Evolutionary conservation across 2,329 filamentous ascomycete genomes (phyloP).

Genomic region (Aureobasidium melanogenum): DNA sequence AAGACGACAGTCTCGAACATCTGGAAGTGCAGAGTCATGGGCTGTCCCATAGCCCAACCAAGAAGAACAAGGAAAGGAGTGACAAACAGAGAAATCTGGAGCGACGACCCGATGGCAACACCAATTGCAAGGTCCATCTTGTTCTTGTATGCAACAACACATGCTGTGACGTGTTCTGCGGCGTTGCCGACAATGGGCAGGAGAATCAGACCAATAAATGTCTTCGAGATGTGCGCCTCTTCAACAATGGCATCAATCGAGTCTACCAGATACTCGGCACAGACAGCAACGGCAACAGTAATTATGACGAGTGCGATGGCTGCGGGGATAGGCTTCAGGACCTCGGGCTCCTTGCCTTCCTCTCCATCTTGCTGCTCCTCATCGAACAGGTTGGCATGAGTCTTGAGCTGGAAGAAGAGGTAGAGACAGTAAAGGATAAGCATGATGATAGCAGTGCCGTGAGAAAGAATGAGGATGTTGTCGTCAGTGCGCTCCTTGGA

Average conservation of each 20-base stretch:
- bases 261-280: conserved; percentile 46
- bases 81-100: conserved; percentile 54
- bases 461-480: conserved; percentile 42
- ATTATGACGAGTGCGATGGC: conserved; percentile 38
- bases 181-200: conserved; percentile 56
- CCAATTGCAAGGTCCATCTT: conserved; percentile 62
- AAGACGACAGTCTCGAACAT: conserved; percentile 82
- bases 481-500: conserved; percentile 32
- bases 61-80: conserved; percentile 49
- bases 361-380: conserved; percentile 25
- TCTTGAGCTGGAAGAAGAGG: conserved; percentile 47
- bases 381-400: conserved; percentile 41
- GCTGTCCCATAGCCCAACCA: conserved; percentile 45
- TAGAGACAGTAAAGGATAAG: conserved; percentile 46
- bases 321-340: conserved; percentile 37
- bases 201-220: conserved; percentile 49
- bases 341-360: conserved; percentile 24
- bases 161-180: conserved; percentile 56
- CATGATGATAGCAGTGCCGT: conserved; percentile 45
- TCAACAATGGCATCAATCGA: conserved; percentile 47
- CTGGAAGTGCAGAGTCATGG: conserved; percentile 69
- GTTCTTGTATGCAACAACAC: conserved; percentile 54
- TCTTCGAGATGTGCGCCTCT: conserved; percentile 43
- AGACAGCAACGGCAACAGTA: conserved; percentile 41
- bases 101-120: conserved; percentile 55